Conservation (phyloP, 352 stramenopile species). For the Pythium aquatile region DNA sequence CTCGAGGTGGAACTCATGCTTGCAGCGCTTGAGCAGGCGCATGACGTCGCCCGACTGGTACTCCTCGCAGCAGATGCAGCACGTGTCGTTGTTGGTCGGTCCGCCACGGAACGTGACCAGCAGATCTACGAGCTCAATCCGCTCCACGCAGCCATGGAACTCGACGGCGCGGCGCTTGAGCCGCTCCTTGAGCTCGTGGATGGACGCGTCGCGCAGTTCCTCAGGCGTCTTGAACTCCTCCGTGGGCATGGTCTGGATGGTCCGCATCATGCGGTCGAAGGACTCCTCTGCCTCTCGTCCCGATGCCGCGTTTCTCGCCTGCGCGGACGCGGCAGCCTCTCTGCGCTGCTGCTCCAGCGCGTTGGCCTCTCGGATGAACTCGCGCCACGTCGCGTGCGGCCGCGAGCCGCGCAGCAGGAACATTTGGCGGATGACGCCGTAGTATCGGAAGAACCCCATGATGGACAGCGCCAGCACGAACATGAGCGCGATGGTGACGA, state of each 20-base stretch:
- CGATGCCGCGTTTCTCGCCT: slow-evolving; percentile 30
- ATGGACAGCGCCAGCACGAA: slow-evolving; percentile 54
- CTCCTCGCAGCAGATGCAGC: slow-evolving; percentile 87
- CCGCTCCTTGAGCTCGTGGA: slow-evolving; percentile 73
- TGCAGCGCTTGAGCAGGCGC: slow-evolving; percentile 76
- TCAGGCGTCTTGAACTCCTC: slow-evolving; percentile 71
- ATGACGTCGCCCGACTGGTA: slow-evolving; percentile 77
- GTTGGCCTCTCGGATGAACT: slow-evolving; percentile 58
- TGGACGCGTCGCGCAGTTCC: slow-evolving; percentile 51
- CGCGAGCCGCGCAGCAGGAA: slow-evolving; percentile 37
- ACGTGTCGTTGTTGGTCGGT: slow-evolving; percentile 82
- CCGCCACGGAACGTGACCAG: slow-evolving; percentile 73
- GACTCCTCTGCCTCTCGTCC: slow-evolving; percentile 42
- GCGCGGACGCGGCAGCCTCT: slow-evolving; percentile 37
- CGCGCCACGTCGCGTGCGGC: slow-evolving; percentile 54
- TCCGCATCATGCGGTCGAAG: slow-evolving; percentile 71
- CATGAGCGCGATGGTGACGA: slow-evolving; percentile 56
- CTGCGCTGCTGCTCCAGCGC: slow-evolving; percentile 34
- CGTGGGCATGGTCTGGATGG: slow-evolving; percentile 79
- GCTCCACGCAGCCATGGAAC: slow-evolving; percentile 62
- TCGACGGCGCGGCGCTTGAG: slow-evolving; percentile 66
- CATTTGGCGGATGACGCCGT: slow-evolving; percentile 50
- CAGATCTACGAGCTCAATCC: slow-evolving; percentile 65
- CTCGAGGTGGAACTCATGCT: slow-evolving; percentile 88
- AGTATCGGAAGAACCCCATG: slow-evolving; percentile 57